Base-by-base conservation (phyloP, 345 rosid genomes). In the Melastoma malabathricum region DNA sequence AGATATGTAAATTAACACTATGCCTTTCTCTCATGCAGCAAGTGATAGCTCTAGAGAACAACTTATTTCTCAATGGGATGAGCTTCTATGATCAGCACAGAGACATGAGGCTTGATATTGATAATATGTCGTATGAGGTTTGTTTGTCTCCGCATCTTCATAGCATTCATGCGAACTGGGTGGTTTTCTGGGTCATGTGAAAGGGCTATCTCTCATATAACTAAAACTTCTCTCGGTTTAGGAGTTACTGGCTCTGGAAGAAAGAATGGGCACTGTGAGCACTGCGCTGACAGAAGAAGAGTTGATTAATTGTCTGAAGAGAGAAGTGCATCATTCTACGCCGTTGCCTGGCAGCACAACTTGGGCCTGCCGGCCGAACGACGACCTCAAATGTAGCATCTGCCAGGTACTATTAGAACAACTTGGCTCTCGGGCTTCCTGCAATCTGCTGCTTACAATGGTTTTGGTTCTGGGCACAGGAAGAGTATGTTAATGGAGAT, bases 61-160 rank as follows among this genome's bases (percentile, higher is more conserved):
- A 75, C 56, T 63, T 92, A 59, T 74, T 84, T 55, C 82, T 84
- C 14, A 73, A 72, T 57, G 94, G 85, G 55, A 73, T 79, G 59
- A 77, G 70, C 64, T 70, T 87, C 54, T 64, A 79, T 63, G 98
- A 92, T 63, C 98, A 72, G 65, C 95, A 92, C 61, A 78, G 95
- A 61, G 97, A 81, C 39, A 76, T 92, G 98, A 84, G 98, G 70
- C 78, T 87, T 48, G 95, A 92, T 72, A 87, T 92, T 25, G 98
- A 92, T 66, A 69, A 81, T 69, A 88, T 88, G 98, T 84, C 98
- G 27, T 92, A 92, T 54, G 97, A 93, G 97, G 99, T 88, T 46
- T 59, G 79, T 68, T 50, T 29, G 41, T 34, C 41, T 34, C 41
- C 41, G 12, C 12, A 2, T 31, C 9, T 34, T 34, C 41, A 34